A percentile compares a stretch with the other conserved stretches of the same genome.
phyloP scores from a whole-genome alignment of 805 yeast species.

The Cyberlindnera lachancei region DNA sequence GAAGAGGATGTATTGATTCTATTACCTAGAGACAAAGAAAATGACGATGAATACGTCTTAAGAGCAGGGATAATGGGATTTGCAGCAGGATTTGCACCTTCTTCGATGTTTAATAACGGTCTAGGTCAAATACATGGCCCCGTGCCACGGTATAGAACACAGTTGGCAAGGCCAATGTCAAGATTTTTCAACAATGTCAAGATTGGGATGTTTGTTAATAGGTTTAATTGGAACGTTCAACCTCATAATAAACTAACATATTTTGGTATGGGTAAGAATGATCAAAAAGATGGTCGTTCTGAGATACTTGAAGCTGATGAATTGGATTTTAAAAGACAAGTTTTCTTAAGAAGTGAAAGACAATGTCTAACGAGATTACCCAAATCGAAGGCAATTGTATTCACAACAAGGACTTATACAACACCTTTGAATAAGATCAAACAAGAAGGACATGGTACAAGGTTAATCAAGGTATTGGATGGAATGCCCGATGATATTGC shows the following conservation, averaged over 20 bases:
- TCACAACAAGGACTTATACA: constrained; percentile 1
- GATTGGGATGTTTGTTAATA: constrained; percentile 1
- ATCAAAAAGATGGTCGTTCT: not conserved
- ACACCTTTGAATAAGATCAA: constrained; percentile 1
- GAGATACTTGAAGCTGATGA: not conserved
- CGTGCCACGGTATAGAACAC: constrained; percentile 2
- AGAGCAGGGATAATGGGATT: constrained; percentile 1
- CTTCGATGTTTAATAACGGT: not conserved
- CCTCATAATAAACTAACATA: constrained; percentile 3
- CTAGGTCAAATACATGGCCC: constrained; percentile 1
- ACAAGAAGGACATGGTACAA: constrained; percentile 1
- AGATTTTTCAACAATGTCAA: constrained; percentile 2
- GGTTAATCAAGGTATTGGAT: not conserved
- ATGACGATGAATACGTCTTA: constrained; percentile 1
- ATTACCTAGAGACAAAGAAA: too few relatives aligned
- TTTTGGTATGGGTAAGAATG: constrained; percentile 1
- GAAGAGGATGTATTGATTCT: constrained; percentile 9
- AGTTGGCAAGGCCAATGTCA: constrained; percentile 1
- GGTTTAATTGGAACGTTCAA: constrained; percentile 3
- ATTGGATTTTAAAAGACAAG: constrained; percentile 2
- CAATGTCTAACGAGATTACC: constrained; percentile 2
- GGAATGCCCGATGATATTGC: constrained; percentile 1
- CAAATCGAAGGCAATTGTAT: not conserved
- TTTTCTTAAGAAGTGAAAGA: constrained; percentile 3
- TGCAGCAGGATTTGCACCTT: constrained; percentile 3